Percentiles rank a stretch among this genome's conserved stretches.
These are phyloP conservation scores for Cyberlindnera veronae DNA, from an alignment of 805 yeast species.

Conservation along the genomic window DNA sequence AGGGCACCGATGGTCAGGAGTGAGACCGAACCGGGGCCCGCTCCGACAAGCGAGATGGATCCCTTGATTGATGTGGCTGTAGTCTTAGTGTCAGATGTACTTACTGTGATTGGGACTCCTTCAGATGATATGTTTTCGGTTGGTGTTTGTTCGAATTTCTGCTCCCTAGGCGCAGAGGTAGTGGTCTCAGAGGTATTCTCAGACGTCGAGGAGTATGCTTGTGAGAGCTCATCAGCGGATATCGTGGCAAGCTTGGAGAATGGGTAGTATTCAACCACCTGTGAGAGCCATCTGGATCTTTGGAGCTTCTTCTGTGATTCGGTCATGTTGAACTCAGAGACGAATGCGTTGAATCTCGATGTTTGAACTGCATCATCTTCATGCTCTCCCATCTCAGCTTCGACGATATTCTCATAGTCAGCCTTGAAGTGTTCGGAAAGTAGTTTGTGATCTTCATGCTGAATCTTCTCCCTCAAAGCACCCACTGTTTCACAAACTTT, in stretches of 20 bases:
- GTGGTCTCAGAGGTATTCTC: not conserved
- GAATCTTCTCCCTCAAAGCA: slow-evolving; percentile 51
- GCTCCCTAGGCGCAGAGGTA: not conserved
- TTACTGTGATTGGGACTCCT: not conserved
- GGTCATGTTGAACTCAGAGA: slow-evolving; percentile 55
- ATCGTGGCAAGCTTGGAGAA: slow-evolving; percentile 57
- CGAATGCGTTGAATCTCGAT: slow-evolving; percentile 55
- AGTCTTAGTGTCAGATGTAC: not conserved
- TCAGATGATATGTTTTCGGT: slow-evolving; percentile 23
- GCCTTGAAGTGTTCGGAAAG: slow-evolving; percentile 23
- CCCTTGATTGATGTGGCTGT: slow-evolving; percentile 36
- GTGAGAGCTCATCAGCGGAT: slow-evolving; percentile 53
- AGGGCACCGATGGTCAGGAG: slow-evolving; percentile 83
- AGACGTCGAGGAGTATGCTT: slow-evolving; percentile 30
- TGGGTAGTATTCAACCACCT: slow-evolving; percentile 89
- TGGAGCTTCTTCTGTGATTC: slow-evolving; percentile 49
- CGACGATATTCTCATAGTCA: slow-evolving; percentile 27
- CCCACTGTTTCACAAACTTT: slow-evolving; percentile 70
- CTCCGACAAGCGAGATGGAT: slow-evolving; percentile 76
- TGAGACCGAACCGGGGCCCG: slow-evolving; percentile 90
- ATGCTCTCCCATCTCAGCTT: slow-evolving; percentile 46
- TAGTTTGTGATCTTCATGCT: slow-evolving; percentile 44
- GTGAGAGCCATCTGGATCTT: slow-evolving; percentile 81
- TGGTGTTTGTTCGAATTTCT: not conserved
- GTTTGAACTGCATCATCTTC: slow-evolving; percentile 71